Evolutionary conservation across 306 rosid species (phyloP), one percentile per base, ranked within the genome.

Genomic region (Ammopiptanthus mongolicus): DNA sequence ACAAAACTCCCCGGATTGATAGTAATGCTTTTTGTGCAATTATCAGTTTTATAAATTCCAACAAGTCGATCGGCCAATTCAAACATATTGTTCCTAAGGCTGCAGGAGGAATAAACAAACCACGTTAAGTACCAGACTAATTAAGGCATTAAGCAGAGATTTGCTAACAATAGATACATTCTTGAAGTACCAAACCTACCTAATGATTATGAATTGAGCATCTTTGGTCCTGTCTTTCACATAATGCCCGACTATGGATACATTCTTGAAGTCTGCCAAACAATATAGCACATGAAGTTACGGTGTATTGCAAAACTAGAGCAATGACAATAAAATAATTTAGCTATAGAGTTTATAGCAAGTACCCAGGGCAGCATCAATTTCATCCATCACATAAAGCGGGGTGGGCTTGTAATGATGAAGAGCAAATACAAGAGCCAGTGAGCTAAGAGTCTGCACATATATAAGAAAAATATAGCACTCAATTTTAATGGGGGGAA

Each of bases 381-480:
- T 95, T 85, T 95, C 98, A 65, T 95, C 98, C 98, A 95, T 95
- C 10, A 95, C 98, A 71, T 95, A 95, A 59, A 95, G 93, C 1
- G 97, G 98, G 8, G 98, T 95, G 13, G 97, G 98, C 88, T 91
- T 95, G 85, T 91, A 91, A 87, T 95, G 98, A 82, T 95, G 98
- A 79, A 95, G 93, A 15, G 98, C 98, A 46, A 95, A 95, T 59
- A 95, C 97, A 67, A 95, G 98, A 79, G 98, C 98, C 85, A 95
- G 75, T 36, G 98, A 95, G 76, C 98, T 95, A 73, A 95, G 88
- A 63, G 98, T 95, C 98, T 95, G 97, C 81, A 76, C 83, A 69
- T 67, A 22, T 70, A 65, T 42, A 39, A 56, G 39, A 71, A 69
- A 47, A 44, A 34, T 50, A 79, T 33, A 34, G 11, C 21, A 60